These are phyloP conservation scores for Candida insectalens DNA, from an alignment of 805 yeast species.

Conservation along the genomic window DNA sequence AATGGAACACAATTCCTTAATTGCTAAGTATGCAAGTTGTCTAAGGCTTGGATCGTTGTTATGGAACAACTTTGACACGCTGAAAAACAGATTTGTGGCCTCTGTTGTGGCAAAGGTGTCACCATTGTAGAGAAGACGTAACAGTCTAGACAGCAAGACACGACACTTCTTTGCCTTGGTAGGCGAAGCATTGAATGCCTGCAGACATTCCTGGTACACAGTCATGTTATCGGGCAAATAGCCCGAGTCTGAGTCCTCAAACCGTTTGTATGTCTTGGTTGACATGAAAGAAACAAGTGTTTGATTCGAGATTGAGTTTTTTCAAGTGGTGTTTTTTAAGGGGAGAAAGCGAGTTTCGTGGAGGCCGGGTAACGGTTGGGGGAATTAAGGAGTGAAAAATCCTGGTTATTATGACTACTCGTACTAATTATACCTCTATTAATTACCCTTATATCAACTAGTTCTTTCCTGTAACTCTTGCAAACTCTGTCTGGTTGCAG, in stretches of 20 bases:
- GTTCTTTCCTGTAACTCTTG: conserved; percentile 66
- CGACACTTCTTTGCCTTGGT: conserved; percentile 85
- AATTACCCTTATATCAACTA: too few relatives aligned
- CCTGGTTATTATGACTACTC: too few relatives aligned
- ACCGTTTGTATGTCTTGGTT: conserved; percentile 71
- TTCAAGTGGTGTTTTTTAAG: too few relatives aligned
- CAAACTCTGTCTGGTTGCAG: conserved; percentile 78
- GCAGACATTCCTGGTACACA: conserved; percentile 89
- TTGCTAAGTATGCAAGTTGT: conserved; percentile 88
- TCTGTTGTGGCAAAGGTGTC: conserved; percentile 82
- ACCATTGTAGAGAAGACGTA: conserved; percentile 77
- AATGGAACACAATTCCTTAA: conserved; percentile 77
- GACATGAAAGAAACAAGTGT: conserved; percentile 44
- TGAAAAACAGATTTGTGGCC: conserved; percentile 86
- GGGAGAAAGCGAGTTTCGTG: too few relatives aligned
- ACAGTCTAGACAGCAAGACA: conserved; percentile 65
- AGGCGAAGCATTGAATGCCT: conserved; percentile 86
- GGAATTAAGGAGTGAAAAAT: too few relatives aligned
- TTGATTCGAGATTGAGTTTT: too few relatives aligned
- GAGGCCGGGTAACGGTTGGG: neutral
- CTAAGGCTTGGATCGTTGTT: conserved; percentile 81
- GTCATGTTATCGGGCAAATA: conserved; percentile 90
- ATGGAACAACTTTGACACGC: conserved; percentile 90
- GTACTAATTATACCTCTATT: too few relatives aligned
- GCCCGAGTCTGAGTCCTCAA: conserved; percentile 64